Conservation (phyloP, 345 rosid species). For the Eucalyptus virginea region DNA sequence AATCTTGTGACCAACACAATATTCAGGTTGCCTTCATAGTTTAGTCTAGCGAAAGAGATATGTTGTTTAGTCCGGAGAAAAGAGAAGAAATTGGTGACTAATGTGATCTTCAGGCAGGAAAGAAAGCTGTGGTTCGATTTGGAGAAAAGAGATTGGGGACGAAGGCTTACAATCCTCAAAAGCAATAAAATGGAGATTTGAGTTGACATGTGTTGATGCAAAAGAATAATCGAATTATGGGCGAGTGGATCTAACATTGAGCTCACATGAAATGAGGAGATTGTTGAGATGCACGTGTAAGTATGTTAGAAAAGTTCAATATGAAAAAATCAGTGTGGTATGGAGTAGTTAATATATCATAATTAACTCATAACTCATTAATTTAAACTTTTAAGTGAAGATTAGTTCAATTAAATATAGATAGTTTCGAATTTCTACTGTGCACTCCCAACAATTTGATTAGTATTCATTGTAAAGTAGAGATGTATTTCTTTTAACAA, state of each 20-base stretch:
- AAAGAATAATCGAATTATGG: not conserved
- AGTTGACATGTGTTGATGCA: not conserved
- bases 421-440: not conserved
- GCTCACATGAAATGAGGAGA: not conserved
- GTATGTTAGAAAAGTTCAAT: not conserved
- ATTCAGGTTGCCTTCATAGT: not conserved
- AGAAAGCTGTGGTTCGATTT: not conserved
- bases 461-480: not conserved
- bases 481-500: not conserved
- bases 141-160: not conserved
- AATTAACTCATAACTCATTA: not conserved
- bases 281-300: not conserved
- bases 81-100: not conserved
- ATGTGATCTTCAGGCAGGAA: not conserved
- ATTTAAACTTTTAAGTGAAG: rapidly evolving
- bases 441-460: not conserved
- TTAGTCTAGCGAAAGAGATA: not conserved
- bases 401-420: not conserved
- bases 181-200: not conserved
- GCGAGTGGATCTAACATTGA: not conserved
- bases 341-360: not conserved
- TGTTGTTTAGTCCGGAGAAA: not conserved
- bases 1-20: not conserved
- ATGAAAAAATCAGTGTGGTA: not conserved
- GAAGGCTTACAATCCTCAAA: not conserved